phyloP scores from a whole-genome alignment of 805 yeast species.

The Metschnikowia kunwiensis region DNA sequence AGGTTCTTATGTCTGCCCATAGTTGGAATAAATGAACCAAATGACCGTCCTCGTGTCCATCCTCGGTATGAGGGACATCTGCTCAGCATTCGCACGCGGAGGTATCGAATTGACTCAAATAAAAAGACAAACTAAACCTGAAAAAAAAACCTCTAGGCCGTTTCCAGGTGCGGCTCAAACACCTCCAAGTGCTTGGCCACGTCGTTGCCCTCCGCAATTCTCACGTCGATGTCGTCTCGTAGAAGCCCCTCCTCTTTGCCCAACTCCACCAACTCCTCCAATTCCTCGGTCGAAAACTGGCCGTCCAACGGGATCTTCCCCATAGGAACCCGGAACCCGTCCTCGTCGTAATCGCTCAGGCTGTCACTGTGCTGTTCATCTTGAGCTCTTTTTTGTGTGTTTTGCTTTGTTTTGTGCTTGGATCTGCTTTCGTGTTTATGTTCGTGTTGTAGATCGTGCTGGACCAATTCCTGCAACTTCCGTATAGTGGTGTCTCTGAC shows the following conservation, averaged over 20 bases:
- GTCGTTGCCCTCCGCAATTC: slow-evolving; percentile 23
- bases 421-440: background rate
- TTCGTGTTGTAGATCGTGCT: slow-evolving; percentile 18
- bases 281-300: slow-evolving; percentile 36
- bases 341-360: slow-evolving; percentile 23
- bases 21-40: too few species aligned
- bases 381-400: background rate
- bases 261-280: slow-evolving; percentile 28
- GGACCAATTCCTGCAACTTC: slow-evolving; percentile 28
- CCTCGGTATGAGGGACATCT: too few species aligned
- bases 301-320: slow-evolving; percentile 42
- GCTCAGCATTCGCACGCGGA: too few species aligned
- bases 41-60: too few species aligned
- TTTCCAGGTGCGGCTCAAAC: slow-evolving; percentile 20
- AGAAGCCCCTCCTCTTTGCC: slow-evolving; percentile 33
- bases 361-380: slow-evolving; percentile 3
- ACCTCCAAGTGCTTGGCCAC: slow-evolving; percentile 34
- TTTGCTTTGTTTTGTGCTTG: background rate
- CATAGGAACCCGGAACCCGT: slow-evolving; percentile 36
- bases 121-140: too few species aligned
- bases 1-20: too few species aligned
- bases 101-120: too few species aligned
- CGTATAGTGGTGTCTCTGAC: slow-evolving; percentile 19
- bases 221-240: slow-evolving; percentile 24
- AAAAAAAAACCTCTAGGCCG: too few species aligned